Evolutionary conservation across 768 basidiomycete species (phyloP), one percentile per base, ranked within the genome.

Genomic region (Termitomyces sp.): DNA sequence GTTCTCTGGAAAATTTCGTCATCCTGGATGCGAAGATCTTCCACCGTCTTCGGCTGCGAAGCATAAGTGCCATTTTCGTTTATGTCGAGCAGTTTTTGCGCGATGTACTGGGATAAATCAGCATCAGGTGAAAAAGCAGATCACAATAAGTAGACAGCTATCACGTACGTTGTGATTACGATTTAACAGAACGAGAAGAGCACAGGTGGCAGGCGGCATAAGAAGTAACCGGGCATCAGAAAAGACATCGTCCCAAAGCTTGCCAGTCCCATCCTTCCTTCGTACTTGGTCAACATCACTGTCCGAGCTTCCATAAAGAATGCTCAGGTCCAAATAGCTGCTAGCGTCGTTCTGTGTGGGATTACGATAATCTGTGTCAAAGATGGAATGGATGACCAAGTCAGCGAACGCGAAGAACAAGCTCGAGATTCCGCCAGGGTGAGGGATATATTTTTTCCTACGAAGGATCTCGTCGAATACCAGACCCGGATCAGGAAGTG

Each of bases 361-460:
- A 65, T 85, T 76, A 3, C 19, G 44, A 34, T 65, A 71, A 58
- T 79, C 84, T 7, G 80, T 80, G 60, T 86, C 73, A 74, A 93
- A 93, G 60, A 87, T 77, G 54, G 74, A 77, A 69, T 92, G 90
- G 62, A 89, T 90, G 57, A 92, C 75, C 56, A 91, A 71, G 63
- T 90, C 80, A 12, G 90, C 90, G 63, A 92, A 90, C 0, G 89
- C 86, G 62, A 91, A 92, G 71, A 91, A 87, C 19, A 89, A 71
- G 58, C 82, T 80, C 14, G 85, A 89, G 44, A 92, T 79, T 19
- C 90, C 90, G 4, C 80, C 83, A 4, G 87, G 86, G 67, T 89
- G 87, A 9, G 75, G 69, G 19, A 65, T 63, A 59, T 82, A 85
- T 53, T 76, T 66, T 25, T 77, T 75, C 25, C 80, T 73, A 19